A percentile compares a stretch with the other conserved stretches of the same genome.
Conservation (phyloP, 2,329 filamentous ascomycete genomes). For the Pyricularia pennisetigena region DNA sequence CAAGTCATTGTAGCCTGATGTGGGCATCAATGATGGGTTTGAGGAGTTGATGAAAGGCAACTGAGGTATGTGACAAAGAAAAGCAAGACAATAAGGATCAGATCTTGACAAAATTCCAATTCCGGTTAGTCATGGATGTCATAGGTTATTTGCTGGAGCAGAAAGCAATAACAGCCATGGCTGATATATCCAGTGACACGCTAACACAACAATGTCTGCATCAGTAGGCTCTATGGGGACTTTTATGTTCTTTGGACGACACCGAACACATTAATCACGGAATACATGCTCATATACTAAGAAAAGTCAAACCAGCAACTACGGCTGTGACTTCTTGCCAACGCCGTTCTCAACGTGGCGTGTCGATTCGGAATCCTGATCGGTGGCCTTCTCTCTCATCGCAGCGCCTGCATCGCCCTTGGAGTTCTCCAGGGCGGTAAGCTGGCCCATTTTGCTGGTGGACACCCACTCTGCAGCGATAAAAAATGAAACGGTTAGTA, state of each 20-base stretch:
- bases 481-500: neutral
- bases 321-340: neutral
- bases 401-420: neutral
- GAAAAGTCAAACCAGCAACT: neutral
- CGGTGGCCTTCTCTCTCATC: neutral
- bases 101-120: neutral
- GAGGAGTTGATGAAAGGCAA: neutral
- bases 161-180: neutral
- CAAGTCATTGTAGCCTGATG: neutral
- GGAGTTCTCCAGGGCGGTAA: neutral
- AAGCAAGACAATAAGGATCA: neutral
- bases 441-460: slow-evolving; percentile 2
- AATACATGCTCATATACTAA: neutral
- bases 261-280: no score
- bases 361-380: neutral
- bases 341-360: neutral
- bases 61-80: neutral
- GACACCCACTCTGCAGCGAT: neutral
- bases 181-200: neutral
- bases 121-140: neutral
- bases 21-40: neutral
- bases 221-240: no score
- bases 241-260: no score
- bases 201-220: neutral
- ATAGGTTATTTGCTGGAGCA: neutral